Percentiles rank a stretch among this genome's conserved stretches.
These are phyloP conservation scores for Selaginella tamariscina DNA, from an alignment of 75 land plant genomes.

Conservation along the genomic window DNA sequence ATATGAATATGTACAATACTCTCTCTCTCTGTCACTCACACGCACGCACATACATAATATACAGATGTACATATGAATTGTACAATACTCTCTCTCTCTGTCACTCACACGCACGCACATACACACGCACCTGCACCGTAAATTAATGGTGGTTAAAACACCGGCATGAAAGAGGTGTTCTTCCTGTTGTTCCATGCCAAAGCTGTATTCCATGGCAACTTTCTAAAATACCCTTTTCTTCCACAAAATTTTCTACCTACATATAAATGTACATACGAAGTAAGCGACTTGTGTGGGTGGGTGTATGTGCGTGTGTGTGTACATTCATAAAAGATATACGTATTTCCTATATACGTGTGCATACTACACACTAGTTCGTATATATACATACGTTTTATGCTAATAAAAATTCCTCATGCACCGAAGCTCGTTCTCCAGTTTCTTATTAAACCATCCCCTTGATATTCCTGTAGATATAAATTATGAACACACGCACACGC, in stretches of 20 bases:
- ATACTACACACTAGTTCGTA: conserved; percentile 6
- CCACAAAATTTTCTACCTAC: conserved; percentile 48
- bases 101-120: no score
- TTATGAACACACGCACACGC: no score
- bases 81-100: no score
- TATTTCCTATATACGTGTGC: not conserved
- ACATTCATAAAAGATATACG: not conserved
- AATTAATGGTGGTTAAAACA: conserved; percentile 79
- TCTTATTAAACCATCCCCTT: no score
- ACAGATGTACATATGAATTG: no score
- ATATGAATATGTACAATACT: no score
- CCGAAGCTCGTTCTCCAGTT: no score
- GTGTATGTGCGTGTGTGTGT: not conserved
- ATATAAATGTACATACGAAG: not conserved
- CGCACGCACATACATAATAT: no score
- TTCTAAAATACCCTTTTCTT: conserved; percentile 17
- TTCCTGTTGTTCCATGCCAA: conserved; percentile 67
- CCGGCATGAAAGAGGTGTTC: conserved; percentile 61
- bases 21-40: no score
- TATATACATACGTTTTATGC: not conserved
- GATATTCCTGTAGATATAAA: conserved; percentile 8
- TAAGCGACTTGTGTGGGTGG: not conserved
- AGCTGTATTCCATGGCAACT: conserved; percentile 32
- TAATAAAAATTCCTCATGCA: not conserved
- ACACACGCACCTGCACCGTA: no score